Percentiles rank a stretch among this genome's conserved stretches.
These are phyloP conservation scores for Cercospora zeina DNA, from an alignment of 2,329 filamentous ascomycete species.

Conservation along the genomic window DNA sequence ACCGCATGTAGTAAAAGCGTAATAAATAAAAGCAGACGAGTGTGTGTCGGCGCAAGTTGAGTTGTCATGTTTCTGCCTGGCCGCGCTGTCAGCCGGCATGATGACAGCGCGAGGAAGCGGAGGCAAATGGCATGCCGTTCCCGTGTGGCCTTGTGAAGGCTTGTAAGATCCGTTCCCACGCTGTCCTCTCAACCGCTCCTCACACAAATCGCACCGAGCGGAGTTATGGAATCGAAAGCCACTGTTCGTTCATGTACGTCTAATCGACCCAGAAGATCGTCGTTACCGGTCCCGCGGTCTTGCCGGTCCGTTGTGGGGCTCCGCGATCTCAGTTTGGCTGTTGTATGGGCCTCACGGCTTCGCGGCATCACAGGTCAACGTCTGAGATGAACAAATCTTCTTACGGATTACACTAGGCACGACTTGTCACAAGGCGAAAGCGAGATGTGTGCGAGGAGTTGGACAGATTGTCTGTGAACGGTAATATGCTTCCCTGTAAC, in stretches of 20 bases:
- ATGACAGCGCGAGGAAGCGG: not conserved
- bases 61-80: constrained; percentile 1
- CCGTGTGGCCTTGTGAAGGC: not conserved
- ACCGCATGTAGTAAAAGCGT: not conserved
- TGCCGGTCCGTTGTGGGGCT: not conserved
- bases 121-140: not conserved
- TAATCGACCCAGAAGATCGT: not conserved
- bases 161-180: constrained; percentile 1
- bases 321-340: not conserved
- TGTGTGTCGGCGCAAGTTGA: not conserved
- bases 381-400: not conserved
- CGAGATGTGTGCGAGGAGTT: constrained; percentile 37
- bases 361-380: not conserved
- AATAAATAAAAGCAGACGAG: too few relatives aligned
- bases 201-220: not conserved
- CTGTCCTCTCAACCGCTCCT: not conserved
- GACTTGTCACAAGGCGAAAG: constrained; percentile 40
- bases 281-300: not conserved
- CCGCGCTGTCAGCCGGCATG: not conserved
- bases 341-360: not conserved
- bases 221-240: not conserved
- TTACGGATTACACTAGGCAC: constrained; percentile 23
- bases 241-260: not conserved
- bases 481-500: constrained; percentile 21
- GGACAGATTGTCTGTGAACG: constrained; percentile 35